These are phyloP conservation scores for Jamesozyma gamospora DNA, from an alignment of 805 yeast species.

Conservation along the genomic window DNA sequence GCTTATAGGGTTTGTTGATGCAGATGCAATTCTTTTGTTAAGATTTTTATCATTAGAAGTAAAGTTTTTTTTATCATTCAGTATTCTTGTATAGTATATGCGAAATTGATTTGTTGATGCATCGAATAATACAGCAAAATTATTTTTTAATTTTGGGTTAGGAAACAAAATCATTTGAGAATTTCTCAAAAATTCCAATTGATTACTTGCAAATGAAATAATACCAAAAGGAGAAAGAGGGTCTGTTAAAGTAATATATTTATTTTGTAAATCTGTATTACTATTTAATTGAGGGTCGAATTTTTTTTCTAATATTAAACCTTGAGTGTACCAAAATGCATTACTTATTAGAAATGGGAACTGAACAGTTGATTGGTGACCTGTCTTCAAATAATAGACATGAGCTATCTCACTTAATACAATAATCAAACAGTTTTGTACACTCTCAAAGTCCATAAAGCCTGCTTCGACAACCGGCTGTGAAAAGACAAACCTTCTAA, in stretches of 20 bases:
- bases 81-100: constrained; percentile 20
- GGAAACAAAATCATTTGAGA: constrained; percentile 21
- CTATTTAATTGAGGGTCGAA: constrained; percentile 5
- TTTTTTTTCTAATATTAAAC: constrained; percentile 53
- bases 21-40: neutral
- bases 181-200: constrained; percentile 6
- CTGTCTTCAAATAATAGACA: constrained; percentile 46
- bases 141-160: constrained; percentile 16
- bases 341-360: constrained; percentile 58
- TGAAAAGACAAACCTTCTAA: constrained; percentile 35
- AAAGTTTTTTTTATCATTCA: constrained; percentile 1
- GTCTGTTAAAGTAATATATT: constrained; percentile 60
- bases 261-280: constrained; percentile 9
- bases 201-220: constrained; percentile 56
- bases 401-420: constrained; percentile 51
- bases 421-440: constrained; percentile 41
- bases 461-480: constrained; percentile 47
- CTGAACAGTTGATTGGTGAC: constrained; percentile 48
- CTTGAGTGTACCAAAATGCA: constrained; percentile 58
- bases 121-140: constrained; percentile 21
- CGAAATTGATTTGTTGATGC: constrained; percentile 8
- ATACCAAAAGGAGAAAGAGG: constrained; percentile 67
- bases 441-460: constrained; percentile 41
- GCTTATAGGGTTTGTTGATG: neutral
- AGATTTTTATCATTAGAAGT: neutral